Evolutionary conservation across 2,329 filamentous ascomycete genomes (phyloP), one percentile per base, ranked within the genome.

Genomic region (Diaporthe destruens): DNA sequence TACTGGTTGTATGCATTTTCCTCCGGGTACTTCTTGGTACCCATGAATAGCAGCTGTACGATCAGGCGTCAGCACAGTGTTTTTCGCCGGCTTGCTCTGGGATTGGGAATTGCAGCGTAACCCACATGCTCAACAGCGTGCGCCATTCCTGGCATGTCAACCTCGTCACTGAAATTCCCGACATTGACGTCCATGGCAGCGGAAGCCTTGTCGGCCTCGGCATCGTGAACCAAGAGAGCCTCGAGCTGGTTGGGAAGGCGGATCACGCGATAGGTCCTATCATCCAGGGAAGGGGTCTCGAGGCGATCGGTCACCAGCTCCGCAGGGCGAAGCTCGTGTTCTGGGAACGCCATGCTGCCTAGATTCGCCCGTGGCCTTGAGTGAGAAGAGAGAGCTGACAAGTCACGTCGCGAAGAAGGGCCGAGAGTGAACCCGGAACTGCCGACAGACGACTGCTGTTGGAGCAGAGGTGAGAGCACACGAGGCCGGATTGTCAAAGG

Each of bases 1-100:
- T 97, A 99, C 80, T 96, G 92, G 79, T 94, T 94, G 86, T 99
- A 99, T 76, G 93, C 96, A 82, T 99, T 98, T 84, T 98, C 96
- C 80, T 92, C 90, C 0, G 96, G 96, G 79, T 96, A 99, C 89
- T 98, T 99, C 82, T 98, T 93, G 9, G 96, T 99, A 65, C 96
- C 96, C 96, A 99, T 98, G 85, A 99, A 99, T 32, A 99, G 86
- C 76, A 98, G 85, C 87, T 91, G 75, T 34, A 54, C 20, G 25
- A 29, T 20, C 6, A 32, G 25, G 25, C 47, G 54, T 69, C 34
- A 77, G 69, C 25, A 61, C 47, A 39, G 44, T 18, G n/a, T 56
- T 32, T 32, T 42, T 23, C 12, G 36, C 34, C 12, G 57, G 44
- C 14, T 32, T 8, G 61, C 8, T 18, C 25, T 29, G 20, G 29